phyloP scores from a whole-genome alignment of 306 rosid genomes.

The Pyrus betulifolia region DNA sequence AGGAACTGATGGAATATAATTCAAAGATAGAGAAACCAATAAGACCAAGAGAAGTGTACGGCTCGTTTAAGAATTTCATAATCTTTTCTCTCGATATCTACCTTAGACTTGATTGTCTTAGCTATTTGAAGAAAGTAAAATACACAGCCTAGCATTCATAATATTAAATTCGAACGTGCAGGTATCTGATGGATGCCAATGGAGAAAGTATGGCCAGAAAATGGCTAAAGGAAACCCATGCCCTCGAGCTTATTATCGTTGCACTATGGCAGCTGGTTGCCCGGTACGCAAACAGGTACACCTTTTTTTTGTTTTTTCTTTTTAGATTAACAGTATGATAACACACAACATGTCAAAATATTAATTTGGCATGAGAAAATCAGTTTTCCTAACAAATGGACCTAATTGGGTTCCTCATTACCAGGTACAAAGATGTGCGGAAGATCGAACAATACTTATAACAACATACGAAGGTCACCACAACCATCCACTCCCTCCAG shows the following conservation, averaged over 20 bases:
- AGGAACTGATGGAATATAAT: background rate
- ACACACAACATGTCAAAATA: background rate
- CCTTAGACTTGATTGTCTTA: background rate
- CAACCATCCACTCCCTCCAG: slow-evolving; percentile 73
- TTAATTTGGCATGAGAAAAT: too few relatives aligned
- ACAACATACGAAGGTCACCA: slow-evolving; percentile 78
- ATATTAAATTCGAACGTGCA: background rate
- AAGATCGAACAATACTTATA: slow-evolving; percentile 47
- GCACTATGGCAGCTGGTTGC: slow-evolving; percentile 58
- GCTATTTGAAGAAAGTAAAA: too few relatives aligned
- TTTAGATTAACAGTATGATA: background rate
- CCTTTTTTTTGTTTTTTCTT: background rate
- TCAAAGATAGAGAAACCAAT: background rate
- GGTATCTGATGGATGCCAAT: slow-evolving; percentile 71
- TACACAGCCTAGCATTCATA: background rate
- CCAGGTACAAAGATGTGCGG: slow-evolving; percentile 75
- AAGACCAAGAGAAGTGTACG: background rate
- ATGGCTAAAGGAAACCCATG: slow-evolving; percentile 79
- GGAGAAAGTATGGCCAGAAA: slow-evolving; percentile 74
- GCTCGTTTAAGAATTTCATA: background rate
- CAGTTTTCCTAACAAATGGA: background rate
- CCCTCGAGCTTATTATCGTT: slow-evolving; percentile 70
- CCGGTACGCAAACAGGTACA: slow-evolving; percentile 64
- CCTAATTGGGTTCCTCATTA: background rate
- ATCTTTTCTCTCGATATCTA: background rate